phyloP scores from a whole-genome alignment of 2,329 filamentous ascomycete genomes.

The Hypoxylon sp. region DNA sequence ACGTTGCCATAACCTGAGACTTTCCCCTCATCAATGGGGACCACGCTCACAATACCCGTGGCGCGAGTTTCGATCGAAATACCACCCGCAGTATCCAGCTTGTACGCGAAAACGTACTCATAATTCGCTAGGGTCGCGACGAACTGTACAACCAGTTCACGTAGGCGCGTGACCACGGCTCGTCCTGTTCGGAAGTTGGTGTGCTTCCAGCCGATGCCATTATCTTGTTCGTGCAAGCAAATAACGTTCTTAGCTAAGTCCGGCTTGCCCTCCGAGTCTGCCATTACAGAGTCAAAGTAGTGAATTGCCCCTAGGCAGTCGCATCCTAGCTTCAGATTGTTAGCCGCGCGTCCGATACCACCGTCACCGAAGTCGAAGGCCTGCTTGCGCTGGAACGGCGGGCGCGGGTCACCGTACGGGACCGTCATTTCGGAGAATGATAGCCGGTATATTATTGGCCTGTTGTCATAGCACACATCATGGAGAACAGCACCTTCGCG shows the following conservation, averaged over 20 bases:
- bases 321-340: slow-evolving; percentile 77
- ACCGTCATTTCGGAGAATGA: slow-evolving; percentile 75
- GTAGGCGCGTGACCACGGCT: slow-evolving; percentile 72
- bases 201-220: slow-evolving; percentile 79
- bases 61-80: slow-evolving; percentile 74
- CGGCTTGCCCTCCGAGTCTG: slow-evolving; percentile 68
- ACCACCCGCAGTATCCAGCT: slow-evolving; percentile 74
- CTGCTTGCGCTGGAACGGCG: slow-evolving; percentile 75
- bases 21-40: slow-evolving; percentile 70
- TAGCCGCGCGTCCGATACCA: slow-evolving; percentile 74
- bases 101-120: slow-evolving; percentile 77
- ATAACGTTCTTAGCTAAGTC: slow-evolving; percentile 71
- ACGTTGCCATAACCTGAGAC: slow-evolving; percentile 71
- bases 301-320: slow-evolving; percentile 79
- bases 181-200: slow-evolving; percentile 76
- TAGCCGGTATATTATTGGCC: slow-evolving; percentile 72
- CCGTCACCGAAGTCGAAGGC: slow-evolving; percentile 79
- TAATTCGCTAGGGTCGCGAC: slow-evolving; percentile 80
- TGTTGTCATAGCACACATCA: slow-evolving; percentile 72
- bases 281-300: slow-evolving; percentile 66
- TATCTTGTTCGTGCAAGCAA: slow-evolving; percentile 79
- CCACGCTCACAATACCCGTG: slow-evolving; percentile 78
- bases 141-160: slow-evolving; percentile 76
- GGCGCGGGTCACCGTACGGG: slow-evolving; percentile 73
- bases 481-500: slow-evolving; percentile 75